These are phyloP conservation scores for Venturia pyrina DNA, from an alignment of 2,329 filamentous ascomycete genomes.

Conservation along the genomic window DNA sequence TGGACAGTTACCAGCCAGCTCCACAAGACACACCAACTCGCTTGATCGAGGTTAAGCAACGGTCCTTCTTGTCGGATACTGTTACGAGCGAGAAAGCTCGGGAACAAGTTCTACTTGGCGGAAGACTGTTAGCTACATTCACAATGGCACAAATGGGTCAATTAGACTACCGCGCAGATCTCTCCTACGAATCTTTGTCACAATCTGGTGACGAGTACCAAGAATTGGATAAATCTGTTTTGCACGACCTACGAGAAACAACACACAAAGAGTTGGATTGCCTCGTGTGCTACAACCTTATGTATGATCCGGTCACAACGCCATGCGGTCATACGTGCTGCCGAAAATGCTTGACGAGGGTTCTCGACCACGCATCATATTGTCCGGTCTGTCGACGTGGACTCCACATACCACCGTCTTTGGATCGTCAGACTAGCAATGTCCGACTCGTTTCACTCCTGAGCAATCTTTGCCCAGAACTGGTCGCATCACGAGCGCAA, in stretches of 20 bases:
- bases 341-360: constrained; percentile 63
- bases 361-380: constrained; percentile 55
- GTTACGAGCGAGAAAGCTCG: neutral
- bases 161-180: constrained; percentile 46
- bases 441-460: constrained; percentile 53
- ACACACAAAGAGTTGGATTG: constrained; percentile 70
- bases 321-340: constrained; percentile 87
- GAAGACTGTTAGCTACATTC: constrained; percentile 57
- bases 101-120: constrained; percentile 38
- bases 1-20: constrained; percentile 14
- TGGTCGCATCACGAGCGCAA: constrained; percentile 48
- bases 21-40: constrained; percentile 26
- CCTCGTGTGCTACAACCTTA: constrained; percentile 74
- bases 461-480: constrained; percentile 57
- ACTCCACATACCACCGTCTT: constrained; percentile 44
- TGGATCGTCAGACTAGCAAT: constrained; percentile 48
- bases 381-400: constrained; percentile 72
- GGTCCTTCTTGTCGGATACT: neutral
- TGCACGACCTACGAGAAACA: constrained; percentile 51
- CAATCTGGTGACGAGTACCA: constrained; percentile 28
- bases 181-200: constrained; percentile 37
- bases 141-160: constrained; percentile 52
- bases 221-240: constrained; percentile 37
- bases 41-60: constrained; percentile 29
- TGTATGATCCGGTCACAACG: constrained; percentile 74